Conservation (phyloP, 2,329 filamentous ascomycete genomes). For the Rutstroemia sydowiana region DNA sequence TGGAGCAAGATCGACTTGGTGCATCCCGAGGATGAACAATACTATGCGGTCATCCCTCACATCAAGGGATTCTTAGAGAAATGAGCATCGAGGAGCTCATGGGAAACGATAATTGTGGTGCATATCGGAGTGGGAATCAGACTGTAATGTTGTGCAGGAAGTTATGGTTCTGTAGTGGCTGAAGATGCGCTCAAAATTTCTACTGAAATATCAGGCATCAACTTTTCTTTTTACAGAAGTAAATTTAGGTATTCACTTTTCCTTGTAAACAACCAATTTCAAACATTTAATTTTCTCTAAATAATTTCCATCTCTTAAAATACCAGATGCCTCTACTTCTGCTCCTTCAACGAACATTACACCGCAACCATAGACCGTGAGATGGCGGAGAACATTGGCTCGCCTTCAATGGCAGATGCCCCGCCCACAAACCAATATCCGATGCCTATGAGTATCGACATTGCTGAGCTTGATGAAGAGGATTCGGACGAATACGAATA, state of each 20-base stretch:
- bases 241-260: no score
- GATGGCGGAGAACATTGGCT: conserved; percentile 14
- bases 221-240: no score
- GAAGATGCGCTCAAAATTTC: neutral
- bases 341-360: conserved; percentile 16
- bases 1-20: conserved; percentile 25
- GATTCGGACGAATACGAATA: conserved; percentile 61
- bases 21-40: conserved; percentile 18
- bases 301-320: neutral
- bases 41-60: conserved; percentile 25
- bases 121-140: no score
- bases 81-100: conserved; percentile 8
- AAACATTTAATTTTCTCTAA: neutral
- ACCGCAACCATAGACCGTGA: conserved; percentile 23
- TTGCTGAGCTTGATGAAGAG: conserved; percentile 5
- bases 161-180: no score
- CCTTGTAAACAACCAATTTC: neutral
- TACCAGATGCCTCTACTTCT: conserved; percentile 18
- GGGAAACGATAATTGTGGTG: no score
- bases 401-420: conserved; percentile 12
- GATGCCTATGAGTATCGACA: conserved; percentile 6
- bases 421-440: conserved; percentile 14
- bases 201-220: neutral
- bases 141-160: neutral
- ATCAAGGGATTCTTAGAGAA: conserved; percentile 23